phyloP scores from a whole-genome alignment of 805 yeast species.

The Saccharomycopsis schoenii region DNA sequence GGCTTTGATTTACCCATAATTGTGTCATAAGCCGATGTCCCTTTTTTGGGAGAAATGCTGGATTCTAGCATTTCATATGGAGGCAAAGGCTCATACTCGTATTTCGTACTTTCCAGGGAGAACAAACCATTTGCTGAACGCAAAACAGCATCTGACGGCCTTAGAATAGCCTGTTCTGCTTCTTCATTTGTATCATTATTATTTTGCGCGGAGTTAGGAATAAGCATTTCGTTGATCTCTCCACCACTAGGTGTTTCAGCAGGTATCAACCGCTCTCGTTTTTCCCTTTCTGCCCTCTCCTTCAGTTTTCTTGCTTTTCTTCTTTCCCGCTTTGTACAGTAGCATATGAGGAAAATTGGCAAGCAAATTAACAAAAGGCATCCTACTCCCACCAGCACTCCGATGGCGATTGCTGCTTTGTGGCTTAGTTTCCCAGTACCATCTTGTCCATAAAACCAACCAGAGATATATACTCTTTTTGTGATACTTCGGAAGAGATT shows the following conservation, averaged over 20 bases:
- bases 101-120: background rate
- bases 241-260: background rate
- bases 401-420: background rate
- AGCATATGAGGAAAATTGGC: background rate
- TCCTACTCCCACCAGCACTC: background rate
- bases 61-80: background rate
- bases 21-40: too few species aligned
- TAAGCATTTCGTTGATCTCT: background rate
- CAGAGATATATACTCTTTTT: too few species aligned
- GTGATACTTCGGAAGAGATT: too few species aligned
- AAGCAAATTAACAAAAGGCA: background rate
- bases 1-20: too few species aligned
- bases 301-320: background rate
- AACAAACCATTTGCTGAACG: background rate
- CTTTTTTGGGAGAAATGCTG: too few species aligned
- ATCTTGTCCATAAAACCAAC: too few species aligned
- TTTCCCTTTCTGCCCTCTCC: background rate
- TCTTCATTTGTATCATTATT: background rate
- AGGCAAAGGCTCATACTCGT: background rate
- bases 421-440: too few species aligned
- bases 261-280: background rate
- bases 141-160: background rate
- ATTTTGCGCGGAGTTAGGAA: background rate
- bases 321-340: background rate
- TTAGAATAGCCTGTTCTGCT: background rate